Evolutionary conservation across 2,329 filamentous ascomycete genomes (phyloP).

Genomic region (Ophioceras dolichostomum): DNA sequence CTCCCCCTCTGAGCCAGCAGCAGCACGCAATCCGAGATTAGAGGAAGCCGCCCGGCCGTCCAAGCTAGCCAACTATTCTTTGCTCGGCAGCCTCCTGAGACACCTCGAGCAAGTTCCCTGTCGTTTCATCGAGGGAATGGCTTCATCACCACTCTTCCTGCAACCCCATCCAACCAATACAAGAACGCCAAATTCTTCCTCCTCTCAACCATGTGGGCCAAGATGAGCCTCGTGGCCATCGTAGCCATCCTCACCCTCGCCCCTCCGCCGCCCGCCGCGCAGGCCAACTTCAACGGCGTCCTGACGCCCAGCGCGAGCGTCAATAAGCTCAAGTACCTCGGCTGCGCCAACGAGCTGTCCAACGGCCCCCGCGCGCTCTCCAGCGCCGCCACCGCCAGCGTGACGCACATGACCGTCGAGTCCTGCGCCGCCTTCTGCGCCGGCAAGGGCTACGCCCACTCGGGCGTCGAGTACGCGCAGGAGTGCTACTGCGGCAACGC

Average conservation of each 20-base stretch:
- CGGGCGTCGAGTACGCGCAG: constrained; percentile 34
- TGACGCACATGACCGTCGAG: not conserved
- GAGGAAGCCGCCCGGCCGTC: no score
- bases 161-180: not conserved
- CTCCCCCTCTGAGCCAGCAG: no score
- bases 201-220: not conserved
- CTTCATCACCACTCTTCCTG: no score
- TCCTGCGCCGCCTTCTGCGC: constrained; percentile 27
- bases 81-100: not conserved
- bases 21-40: no score
- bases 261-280: no score
- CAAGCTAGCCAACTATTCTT: no score
- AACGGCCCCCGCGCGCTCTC: not conserved
- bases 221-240: not conserved
- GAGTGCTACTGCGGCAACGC: constrained; percentile 39
- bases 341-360: not conserved
- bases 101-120: not conserved
- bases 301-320: not conserved
- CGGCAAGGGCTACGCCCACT: constrained; percentile 29
- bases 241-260: constrained; percentile 1
- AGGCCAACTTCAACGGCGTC: not conserved
- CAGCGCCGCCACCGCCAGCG: not conserved
- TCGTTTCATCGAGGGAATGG: no score
- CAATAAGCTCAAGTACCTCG: not conserved
- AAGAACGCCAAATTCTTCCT: no score